Evolutionary conservation across 179 eudicot species (phyloP), one percentile per base, ranked within the genome.

Genomic region (Spinacia oleracea): DNA sequence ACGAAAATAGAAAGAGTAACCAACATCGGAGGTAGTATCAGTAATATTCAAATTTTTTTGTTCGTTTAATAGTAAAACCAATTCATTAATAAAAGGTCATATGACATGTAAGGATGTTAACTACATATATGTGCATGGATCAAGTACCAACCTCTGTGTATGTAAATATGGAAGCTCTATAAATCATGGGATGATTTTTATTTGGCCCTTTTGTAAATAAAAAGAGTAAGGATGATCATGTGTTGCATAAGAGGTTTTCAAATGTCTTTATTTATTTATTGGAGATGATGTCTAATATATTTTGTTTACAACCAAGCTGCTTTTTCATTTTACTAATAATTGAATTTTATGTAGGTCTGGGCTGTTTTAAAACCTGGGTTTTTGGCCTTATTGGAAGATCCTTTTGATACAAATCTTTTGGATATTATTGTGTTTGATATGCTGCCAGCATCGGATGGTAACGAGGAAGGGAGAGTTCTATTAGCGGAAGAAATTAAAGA

Each of bases 291-390:
- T 15, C 9, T 67, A 67, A 31, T 23, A 21, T 75, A 21, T 40
- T 16, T 9, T 27, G 42, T 63, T 46, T 45, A 23, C 35, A 43
- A 21, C 12, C 53, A 69, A 69, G 23, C 31, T 69, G 32, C 20
- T 38, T 45, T 42, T n/a, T 2, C 21, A 43, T 42, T n/a, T 43
- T 69, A 58, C 55, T 77, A 70, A 76, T 23, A 55, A 80, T 48
- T 76, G 82, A 38, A 42, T 74, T 80, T 65, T 83, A 60, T 66
- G 84, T 87, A 96, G 99, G 99, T 93, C 23, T 96, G 99, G 99
- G 99, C 95, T 70, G 99, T 96, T 50, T 84, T 96, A 70, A 96
- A 96, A 84, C 99, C 99, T 85, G 99, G 99, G 77, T 96, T 94
- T 79, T 81, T 96, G 89, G 98, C 97, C 82, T 85, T 96, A 73